Conservation (phyloP, 805 yeast species). For the Suhomyces sp. region DNA sequence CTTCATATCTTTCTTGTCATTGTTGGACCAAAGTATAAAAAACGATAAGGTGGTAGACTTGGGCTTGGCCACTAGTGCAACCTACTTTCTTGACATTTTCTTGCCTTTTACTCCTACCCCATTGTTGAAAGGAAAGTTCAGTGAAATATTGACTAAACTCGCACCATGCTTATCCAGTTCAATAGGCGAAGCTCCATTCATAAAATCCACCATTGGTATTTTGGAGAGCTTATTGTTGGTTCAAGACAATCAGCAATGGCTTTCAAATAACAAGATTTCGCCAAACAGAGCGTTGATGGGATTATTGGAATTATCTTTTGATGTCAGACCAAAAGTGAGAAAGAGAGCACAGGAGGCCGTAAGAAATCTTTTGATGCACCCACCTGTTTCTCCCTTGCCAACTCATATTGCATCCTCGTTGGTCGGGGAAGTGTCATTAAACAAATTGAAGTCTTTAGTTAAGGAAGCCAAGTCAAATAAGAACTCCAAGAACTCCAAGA, state of each 20-base stretch:
- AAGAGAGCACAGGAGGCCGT: conserved; percentile 92
- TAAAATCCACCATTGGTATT: conserved; percentile 82
- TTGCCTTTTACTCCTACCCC: conserved; percentile 70
- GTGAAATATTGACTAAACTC: conserved; percentile 71
- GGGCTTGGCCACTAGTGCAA: conserved; percentile 67
- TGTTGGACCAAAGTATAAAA: conserved; percentile 68
- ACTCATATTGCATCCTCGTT: conserved; percentile 74
- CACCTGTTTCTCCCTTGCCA: conserved; percentile 74
- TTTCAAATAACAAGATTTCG: conserved; percentile 51
- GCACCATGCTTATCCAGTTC: conserved; percentile 76
- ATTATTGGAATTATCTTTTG: conserved; percentile 71
- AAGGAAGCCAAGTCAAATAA: conserved; percentile 30
- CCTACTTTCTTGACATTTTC: conserved; percentile 78
- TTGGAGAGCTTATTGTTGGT: conserved; percentile 75
- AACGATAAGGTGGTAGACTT: conserved; percentile 53
- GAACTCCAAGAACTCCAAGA: conserved; percentile 30
- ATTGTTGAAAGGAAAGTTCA: conserved; percentile 69
- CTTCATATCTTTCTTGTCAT: conserved; percentile 76
- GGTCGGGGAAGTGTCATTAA: conserved; percentile 67
- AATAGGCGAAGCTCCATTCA: conserved; percentile 72
- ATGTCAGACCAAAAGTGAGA: conserved; percentile 92
- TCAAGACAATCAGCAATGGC: conserved; percentile 82
- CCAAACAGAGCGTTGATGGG: conserved; percentile 83
- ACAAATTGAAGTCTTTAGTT: conserved; percentile 48
- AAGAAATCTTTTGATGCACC: conserved; percentile 55